phyloP scores from a whole-genome alignment of 192 early-diverging fungal genomes.

The Coemansia sp. region DNA sequence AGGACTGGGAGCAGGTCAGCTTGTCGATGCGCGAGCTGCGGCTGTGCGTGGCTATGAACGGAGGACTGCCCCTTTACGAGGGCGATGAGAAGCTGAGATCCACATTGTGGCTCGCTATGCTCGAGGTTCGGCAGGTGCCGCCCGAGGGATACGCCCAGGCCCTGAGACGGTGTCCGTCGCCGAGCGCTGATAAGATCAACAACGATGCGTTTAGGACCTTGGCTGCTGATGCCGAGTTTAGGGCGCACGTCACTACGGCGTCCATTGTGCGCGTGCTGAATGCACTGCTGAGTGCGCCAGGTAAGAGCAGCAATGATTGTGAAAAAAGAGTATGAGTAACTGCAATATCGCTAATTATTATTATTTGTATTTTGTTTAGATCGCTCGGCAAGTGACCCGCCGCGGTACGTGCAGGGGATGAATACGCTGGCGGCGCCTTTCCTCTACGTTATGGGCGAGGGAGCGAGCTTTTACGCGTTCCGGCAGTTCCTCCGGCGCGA shows the following conservation, averaged over 20 bases:
- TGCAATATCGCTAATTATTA: neutral
- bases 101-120: constrained; percentile 51
- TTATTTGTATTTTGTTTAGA: constrained; percentile 14
- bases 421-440: constrained; percentile 93
- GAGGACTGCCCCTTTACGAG: constrained; percentile 27
- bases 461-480: constrained; percentile 89
- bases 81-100: constrained; percentile 9
- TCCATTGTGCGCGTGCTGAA: constrained; percentile 81
- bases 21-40: constrained; percentile 44
- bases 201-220: constrained; percentile 91
- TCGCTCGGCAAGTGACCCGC: constrained; percentile 45
- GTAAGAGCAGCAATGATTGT: constrained; percentile 41
- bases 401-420: constrained; percentile 92
- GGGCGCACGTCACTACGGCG: constrained; percentile 69
- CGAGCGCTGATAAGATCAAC: constrained; percentile 78
- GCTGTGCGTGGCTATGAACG: constrained; percentile 28
- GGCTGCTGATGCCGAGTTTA: constrained; percentile 77
- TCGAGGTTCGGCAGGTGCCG: constrained; percentile 41
- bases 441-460: constrained; percentile 87
- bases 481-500: constrained; percentile 83
- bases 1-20: constrained; percentile 51
- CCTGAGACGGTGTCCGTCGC: constrained; percentile 70
- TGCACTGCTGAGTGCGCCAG: constrained; percentile 82
- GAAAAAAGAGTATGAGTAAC: too few species aligned
- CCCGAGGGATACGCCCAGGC: constrained; percentile 71